Percentiles rank a stretch among this genome's conserved stretches.
Conservation (phyloP, 371 early-diverging fungal species). For the Fennellomyces sp. region DNA sequence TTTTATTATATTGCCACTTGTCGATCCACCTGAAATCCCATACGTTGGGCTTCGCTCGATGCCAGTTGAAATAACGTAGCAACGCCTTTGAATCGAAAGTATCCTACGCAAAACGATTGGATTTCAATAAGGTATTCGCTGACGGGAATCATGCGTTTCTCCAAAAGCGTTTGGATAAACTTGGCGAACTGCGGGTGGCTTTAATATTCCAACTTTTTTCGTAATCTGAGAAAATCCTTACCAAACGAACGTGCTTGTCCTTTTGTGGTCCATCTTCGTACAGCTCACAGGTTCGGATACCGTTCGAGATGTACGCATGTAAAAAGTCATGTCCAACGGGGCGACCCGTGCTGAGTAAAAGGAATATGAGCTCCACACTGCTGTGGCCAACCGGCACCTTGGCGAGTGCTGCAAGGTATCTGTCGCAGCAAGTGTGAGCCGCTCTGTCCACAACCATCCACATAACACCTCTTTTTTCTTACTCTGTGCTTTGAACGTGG, state of each 20-base stretch:
- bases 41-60: slow-evolving; percentile 26
- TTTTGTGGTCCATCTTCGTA: slow-evolving; percentile 58
- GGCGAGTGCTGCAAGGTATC: slow-evolving; percentile 36
- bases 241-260: slow-evolving; percentile 70
- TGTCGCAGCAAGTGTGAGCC: too few species aligned
- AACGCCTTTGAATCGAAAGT: slow-evolving; percentile 31
- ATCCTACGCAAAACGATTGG: slow-evolving; percentile 67
- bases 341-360: slow-evolving; percentile 39
- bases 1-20: not conserved
- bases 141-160: slow-evolving; percentile 55
- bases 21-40: slow-evolving; percentile 10
- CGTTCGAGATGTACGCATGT: slow-evolving; percentile 66
- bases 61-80: slow-evolving; percentile 32
- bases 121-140: slow-evolving; percentile 68
- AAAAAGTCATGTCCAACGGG: slow-evolving; percentile 56
- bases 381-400: slow-evolving; percentile 26
- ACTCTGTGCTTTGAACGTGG: slow-evolving; percentile 11
- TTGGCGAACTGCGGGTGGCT: slow-evolving; percentile 57
- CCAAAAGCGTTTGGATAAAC: slow-evolving; percentile 68
- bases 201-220: too few species aligned
- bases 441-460: too few species aligned
- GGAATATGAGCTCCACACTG: slow-evolving; percentile 71
- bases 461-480: not conserved
- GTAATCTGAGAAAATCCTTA: too few species aligned
- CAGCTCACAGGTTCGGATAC: slow-evolving; percentile 67